Conservation (phyloP, 768 basidiomycete genomes). For the Termitomyces titanicus region DNA sequence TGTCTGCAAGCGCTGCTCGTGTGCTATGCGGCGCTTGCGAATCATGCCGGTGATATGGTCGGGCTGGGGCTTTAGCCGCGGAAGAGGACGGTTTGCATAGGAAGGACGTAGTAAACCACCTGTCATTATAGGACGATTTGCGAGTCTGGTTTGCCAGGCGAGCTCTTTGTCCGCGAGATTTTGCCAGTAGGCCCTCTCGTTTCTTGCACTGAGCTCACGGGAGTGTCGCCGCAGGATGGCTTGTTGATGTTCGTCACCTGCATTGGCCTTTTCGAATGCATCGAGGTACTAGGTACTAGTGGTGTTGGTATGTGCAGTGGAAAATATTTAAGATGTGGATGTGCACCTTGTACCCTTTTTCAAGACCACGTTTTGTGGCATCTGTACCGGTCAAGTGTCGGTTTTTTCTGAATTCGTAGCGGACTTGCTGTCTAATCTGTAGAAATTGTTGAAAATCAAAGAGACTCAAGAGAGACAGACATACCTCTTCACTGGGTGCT, state of each 20-base stretch:
- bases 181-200: constrained; percentile 46
- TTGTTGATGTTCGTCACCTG: constrained; percentile 46
- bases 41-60: constrained; percentile 70
- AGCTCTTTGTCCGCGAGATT: constrained; percentile 40
- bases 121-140: constrained; percentile 64
- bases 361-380: constrained; percentile 42
- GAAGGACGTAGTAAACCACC: constrained; percentile 68
- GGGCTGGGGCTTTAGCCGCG: constrained; percentile 80
- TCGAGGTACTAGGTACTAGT: constrained; percentile 51
- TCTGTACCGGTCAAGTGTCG: constrained; percentile 51
- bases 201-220: constrained; percentile 46
- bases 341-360: constrained; percentile 55
- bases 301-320: not conserved
- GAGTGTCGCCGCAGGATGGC: constrained; percentile 55
- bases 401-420: constrained; percentile 49
- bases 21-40: constrained; percentile 31
- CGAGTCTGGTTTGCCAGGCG: constrained; percentile 54
- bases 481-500: constrained; percentile 54
- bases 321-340: not conserved
- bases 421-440: constrained; percentile 59
- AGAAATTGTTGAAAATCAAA: not conserved
- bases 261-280: constrained; percentile 46
- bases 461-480: constrained; percentile 15
- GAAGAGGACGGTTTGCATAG: constrained; percentile 64
- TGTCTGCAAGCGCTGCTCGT: constrained; percentile 39